Conservation (phyloP, 2,329 filamentous ascomycete genomes). For the Penicillium frequentans region DNA sequence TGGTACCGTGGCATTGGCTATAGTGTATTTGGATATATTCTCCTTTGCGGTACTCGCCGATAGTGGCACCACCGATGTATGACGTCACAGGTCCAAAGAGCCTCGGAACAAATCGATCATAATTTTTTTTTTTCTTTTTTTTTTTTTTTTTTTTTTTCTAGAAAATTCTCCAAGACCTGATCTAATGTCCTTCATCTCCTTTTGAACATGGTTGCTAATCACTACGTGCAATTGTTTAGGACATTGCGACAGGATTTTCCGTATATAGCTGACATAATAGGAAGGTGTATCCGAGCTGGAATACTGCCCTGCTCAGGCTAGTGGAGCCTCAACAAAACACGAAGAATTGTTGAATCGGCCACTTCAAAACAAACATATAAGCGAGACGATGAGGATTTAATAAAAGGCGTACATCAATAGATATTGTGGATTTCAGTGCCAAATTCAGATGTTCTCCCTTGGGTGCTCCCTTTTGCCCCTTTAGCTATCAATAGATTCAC, state of each 20-base stretch:
- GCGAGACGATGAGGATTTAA: too few species aligned
- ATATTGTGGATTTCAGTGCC: too few species aligned
- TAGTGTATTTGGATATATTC: not conserved
- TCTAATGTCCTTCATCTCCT: not conserved
- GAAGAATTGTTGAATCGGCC: too few species aligned
- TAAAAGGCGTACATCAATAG: too few species aligned
- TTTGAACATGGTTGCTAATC: not conserved
- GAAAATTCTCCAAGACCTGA: too few species aligned
- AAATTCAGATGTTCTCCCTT: too few species aligned
- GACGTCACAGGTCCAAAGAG: not conserved
- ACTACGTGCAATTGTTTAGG: not conserved
- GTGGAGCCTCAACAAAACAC: not conserved
- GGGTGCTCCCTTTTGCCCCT: not conserved
- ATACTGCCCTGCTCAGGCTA: not conserved
- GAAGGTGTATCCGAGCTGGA: not conserved
- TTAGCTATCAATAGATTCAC: not conserved
- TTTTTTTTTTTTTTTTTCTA: too few species aligned
- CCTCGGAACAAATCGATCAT: too few species aligned
- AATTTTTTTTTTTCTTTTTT: too few species aligned
- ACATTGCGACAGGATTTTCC: not conserved
- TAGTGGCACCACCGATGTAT: not conserved
- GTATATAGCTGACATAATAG: not conserved
- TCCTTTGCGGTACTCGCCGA: not conserved
- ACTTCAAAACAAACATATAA: too few species aligned
- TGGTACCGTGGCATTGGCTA: not conserved